Evolutionary conservation across 352 stramenopile genomes (phyloP).

Genomic region (Globisporangium yorkense): DNA sequence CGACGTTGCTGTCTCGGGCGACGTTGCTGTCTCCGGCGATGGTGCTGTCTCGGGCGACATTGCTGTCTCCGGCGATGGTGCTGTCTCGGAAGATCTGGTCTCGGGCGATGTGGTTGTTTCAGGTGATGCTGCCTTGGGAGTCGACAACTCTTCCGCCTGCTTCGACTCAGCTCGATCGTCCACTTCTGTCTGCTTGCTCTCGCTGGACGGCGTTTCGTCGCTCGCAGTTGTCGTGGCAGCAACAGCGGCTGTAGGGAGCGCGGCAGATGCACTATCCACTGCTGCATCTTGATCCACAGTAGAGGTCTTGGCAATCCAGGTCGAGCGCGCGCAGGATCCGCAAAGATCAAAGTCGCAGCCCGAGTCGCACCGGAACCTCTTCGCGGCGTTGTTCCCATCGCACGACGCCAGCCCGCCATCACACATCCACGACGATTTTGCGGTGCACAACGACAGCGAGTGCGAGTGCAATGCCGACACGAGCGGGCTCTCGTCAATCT

Average conservation of each 20-base stretch:
- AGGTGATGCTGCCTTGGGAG: neutral
- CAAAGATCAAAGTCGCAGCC: conserved; percentile 79
- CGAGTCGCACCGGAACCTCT: conserved; percentile 55
- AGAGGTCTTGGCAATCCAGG: conserved; percentile 23
- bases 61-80: neutral
- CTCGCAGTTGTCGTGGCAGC: neutral
- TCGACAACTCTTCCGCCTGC: neutral
- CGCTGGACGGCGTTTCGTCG: neutral
- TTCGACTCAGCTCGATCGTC: neutral
- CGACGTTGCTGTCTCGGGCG: too few relatives aligned
- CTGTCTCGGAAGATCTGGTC: neutral
- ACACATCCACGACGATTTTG: conserved; percentile 69
- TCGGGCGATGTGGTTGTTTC: neutral
- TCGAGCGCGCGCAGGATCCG: conserved; percentile 43
- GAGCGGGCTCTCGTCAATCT: conserved; percentile 15
- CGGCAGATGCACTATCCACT: neutral
- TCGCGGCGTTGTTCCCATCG: conserved; percentile 43
- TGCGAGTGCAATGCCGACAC: conserved; percentile 53
- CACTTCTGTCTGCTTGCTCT: neutral
- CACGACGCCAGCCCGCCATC: conserved; percentile 52
- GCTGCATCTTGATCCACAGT: neutral
- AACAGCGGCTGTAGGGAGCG: too few relatives aligned
- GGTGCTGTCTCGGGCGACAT: neutral
- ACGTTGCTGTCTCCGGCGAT: neutral
- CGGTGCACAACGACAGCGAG: conserved; percentile 33